A percentile compares a stretch with the other conserved stretches of the same genome.
Evolutionary conservation across 495 filamentous ascomycete species (phyloP).

Genomic region (Hypoxylon fuscum): DNA sequence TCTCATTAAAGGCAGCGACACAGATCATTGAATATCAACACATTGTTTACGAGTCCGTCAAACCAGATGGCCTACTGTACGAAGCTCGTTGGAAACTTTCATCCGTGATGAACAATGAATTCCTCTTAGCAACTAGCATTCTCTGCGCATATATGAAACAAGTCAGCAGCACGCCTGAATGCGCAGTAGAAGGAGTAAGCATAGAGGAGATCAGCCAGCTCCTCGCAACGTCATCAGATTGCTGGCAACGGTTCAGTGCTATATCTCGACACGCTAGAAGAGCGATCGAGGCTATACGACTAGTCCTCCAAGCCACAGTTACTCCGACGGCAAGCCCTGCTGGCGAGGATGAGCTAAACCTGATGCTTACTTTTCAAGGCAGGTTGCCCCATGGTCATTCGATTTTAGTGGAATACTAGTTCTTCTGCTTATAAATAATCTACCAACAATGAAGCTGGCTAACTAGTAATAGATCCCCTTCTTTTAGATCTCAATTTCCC

Average conservation of each 20-base stretch:
- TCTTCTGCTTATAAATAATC: background rate
- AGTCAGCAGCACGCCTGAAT: slow-evolving; percentile 7
- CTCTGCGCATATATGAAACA: slow-evolving; percentile 49
- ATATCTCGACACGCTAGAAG: slow-evolving; percentile 36
- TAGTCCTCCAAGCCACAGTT: slow-evolving; percentile 16
- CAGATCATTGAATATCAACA: slow-evolving; percentile 49
- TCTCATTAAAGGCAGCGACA: slow-evolving; percentile 44
- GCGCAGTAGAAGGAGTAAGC: slow-evolving; percentile 13
- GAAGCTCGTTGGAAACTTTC: slow-evolving; percentile 46
- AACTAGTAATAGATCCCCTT: slow-evolving; percentile 24
- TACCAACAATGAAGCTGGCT: background rate
- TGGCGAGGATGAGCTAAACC: slow-evolving; percentile 14
- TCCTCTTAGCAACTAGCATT: slow-evolving; percentile 49
- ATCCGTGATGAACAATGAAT: slow-evolving; percentile 49
- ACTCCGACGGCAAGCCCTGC: slow-evolving; percentile 16
- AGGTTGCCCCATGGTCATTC: slow-evolving; percentile 10
- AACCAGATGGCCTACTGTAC: slow-evolving; percentile 44
- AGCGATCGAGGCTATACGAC: slow-evolving; percentile 27
- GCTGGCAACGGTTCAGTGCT: slow-evolving; percentile 32
- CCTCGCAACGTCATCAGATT: slow-evolving; percentile 19
- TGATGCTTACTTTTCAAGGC: slow-evolving; percentile 33
- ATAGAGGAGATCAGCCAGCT: slow-evolving; percentile 26
- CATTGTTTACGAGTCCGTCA: slow-evolving; percentile 44
- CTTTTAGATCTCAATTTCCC: slow-evolving; percentile 33
- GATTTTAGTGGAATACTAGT: no score